Evolutionary conservation across 2,329 filamentous ascomycete genomes (phyloP), one percentile per base, ranked within the genome.

Genomic region (Raffaelea albimanens): DNA sequence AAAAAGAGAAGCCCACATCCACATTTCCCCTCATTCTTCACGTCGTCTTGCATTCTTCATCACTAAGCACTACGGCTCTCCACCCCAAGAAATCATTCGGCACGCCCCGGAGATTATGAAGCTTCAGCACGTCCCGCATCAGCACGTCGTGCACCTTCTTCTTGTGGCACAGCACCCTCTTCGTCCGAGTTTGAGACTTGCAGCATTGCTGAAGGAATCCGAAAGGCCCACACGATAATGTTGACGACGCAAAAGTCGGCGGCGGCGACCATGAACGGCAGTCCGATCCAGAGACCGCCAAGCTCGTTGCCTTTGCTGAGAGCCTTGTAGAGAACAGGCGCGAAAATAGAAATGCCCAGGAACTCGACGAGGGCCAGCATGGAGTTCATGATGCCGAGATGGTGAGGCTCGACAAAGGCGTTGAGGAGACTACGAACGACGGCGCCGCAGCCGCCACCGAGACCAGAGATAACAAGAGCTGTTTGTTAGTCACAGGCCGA

Each of bases 371-470:
- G 63, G 2, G 68, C 66, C 10, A 80, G 63, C 4, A 73, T 61
- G 4, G 71, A 73, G 56, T 78, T 80, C 21, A 78, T 61, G 0
- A 70, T 70, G 20, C 73, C 76, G 13, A 78, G 64, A 4, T 76
- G 70, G 49, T 75, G 68, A 20, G 69, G 65, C 53, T 76, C 73
- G 13, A 80, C 71, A 11, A 79, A 56, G 10, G 67, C 66, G 40
- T 72, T 77, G n/a, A 78, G 57, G 7, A 80, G 58, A 3, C 69
- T 72, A 31, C 76, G 67, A 18, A 72, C 57, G 1, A 76, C 56
- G 0, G 69, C 55, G 0, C 55, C 45, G 41, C 71, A 66, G 5
- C 75, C 74, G 14, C 55, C 54, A 0, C 76, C 75, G 1, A 74
- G 51, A 4, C 68, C 68, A 13, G 67, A 65, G 14, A 73, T 59